phyloP scores from a whole-genome alignment of 257 asterid species.

The Anisodus tanguticus region DNA sequence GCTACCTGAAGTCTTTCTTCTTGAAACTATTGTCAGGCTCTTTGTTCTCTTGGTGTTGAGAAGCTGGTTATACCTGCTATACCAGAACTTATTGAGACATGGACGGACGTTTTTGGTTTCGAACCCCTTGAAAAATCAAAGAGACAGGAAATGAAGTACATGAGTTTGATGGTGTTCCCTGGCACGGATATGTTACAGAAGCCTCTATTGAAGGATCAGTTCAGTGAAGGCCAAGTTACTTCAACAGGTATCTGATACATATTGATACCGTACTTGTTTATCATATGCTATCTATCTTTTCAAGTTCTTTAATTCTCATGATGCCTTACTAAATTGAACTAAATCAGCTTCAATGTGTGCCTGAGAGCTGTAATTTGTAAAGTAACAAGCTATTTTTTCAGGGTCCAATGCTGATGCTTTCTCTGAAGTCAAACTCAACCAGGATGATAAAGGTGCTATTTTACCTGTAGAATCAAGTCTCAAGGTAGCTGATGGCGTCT shows the following conservation, averaged over 20 bases:
- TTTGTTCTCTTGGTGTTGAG: slow-evolving; percentile 69
- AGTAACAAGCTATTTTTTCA: background rate
- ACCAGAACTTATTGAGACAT: slow-evolving; percentile 72
- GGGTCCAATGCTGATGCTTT: slow-evolving; percentile 27
- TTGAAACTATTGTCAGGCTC: slow-evolving; percentile 59
- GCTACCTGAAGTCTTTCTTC: slow-evolving; percentile 31
- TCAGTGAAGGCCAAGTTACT: slow-evolving; percentile 32
- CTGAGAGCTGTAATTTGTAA: background rate
- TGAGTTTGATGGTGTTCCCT: slow-evolving; percentile 82
- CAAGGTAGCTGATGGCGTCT: background rate
- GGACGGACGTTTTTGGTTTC: slow-evolving; percentile 88
- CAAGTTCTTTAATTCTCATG: slow-evolving; percentile 23
- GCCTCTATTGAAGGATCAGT: slow-evolving; percentile 44
- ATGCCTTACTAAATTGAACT: background rate
- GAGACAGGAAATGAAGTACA: slow-evolving; percentile 69
- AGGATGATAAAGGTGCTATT: slow-evolving; percentile 19
- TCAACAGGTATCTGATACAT: slow-evolving; percentile 52
- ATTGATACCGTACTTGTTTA: background rate
- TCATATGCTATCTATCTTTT: background rate
- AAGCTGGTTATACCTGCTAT: slow-evolving; percentile 88
- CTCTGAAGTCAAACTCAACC: slow-evolving; percentile 29
- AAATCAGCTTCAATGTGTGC: slow-evolving; percentile 5
- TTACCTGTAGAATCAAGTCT: slow-evolving; percentile 27
- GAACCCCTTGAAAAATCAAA: slow-evolving; percentile 64
- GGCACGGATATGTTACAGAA: slow-evolving; percentile 80